These are phyloP conservation scores for Trebouxia sp. DNA, from an alignment of 139 green algal genomes.

Conservation along the genomic window DNA sequence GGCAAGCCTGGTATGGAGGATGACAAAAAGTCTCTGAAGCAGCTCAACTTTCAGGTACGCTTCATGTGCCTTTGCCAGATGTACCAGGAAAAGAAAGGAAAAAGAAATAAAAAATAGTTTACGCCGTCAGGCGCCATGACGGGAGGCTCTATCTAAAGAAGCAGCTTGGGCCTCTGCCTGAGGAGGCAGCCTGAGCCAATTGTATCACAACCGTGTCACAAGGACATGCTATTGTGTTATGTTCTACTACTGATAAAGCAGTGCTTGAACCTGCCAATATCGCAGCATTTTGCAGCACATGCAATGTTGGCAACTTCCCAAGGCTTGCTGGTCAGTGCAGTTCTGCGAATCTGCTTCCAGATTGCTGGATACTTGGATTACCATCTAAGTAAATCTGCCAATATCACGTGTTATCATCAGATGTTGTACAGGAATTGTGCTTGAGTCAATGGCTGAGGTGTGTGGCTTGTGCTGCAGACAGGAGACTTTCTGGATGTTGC, in stretches of 20 bases:
- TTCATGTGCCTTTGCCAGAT: neutral
- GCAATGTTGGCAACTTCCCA: too few relatives aligned
- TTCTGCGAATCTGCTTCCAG: too few relatives aligned
- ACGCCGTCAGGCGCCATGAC: too few relatives aligned
- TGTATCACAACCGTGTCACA: neutral
- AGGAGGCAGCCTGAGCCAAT: neutral
- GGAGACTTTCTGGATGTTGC: slow-evolving; percentile 84
- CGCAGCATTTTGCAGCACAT: too few relatives aligned
- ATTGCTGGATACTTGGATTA: too few relatives aligned
- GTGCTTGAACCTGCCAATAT: neutral
- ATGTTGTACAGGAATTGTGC: neutral
- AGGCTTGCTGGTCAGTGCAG: too few relatives aligned
- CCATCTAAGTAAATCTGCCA: too few relatives aligned
- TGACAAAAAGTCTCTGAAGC: slow-evolving; percentile 78
- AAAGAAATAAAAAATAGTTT: neutral
- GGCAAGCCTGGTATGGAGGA: slow-evolving; percentile 56
- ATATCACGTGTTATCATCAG: too few relatives aligned
- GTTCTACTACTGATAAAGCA: neutral
- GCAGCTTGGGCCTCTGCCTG: neutral
- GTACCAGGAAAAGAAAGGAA: neutral
- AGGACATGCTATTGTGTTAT: neutral
- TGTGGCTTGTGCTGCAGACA: slow-evolving; percentile 51
- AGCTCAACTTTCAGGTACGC: slow-evolving; percentile 80
- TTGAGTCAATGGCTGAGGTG: too few relatives aligned
- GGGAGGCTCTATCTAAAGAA: neutral